Percentiles rank a stretch among this genome's conserved stretches.
phyloP scores from a whole-genome alignment of 1,284 basidiomycete species.

The Termitomyces sp. region DNA sequence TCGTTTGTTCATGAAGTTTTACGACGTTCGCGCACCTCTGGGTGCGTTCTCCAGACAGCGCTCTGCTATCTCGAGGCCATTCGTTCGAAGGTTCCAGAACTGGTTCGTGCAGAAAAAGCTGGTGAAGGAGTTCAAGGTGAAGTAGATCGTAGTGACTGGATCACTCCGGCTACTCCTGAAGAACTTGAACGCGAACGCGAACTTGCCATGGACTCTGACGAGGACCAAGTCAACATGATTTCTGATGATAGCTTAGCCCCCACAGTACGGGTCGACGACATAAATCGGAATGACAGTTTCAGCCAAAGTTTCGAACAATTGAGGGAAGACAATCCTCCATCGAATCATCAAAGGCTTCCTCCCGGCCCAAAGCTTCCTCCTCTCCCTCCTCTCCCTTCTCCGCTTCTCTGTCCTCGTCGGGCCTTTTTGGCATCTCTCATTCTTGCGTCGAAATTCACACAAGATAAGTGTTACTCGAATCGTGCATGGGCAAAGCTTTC shows the following conservation, averaged over 20 bases:
- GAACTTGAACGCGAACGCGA: slow-evolving; percentile 33
- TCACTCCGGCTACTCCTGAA: slow-evolving; percentile 40
- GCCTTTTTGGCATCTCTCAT: slow-evolving; percentile 87
- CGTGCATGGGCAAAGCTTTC: slow-evolving; percentile 87
- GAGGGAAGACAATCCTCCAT: background rate
- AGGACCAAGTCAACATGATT: slow-evolving; percentile 3
- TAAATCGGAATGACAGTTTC: slow-evolving; percentile 9
- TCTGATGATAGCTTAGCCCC: slow-evolving; percentile 27
- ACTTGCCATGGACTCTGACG: slow-evolving; percentile 9
- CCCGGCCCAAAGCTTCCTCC: slow-evolving; percentile 4
- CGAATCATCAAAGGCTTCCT: background rate
- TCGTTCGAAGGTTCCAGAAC: slow-evolving; percentile 56
- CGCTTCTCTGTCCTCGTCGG: slow-evolving; percentile 80
- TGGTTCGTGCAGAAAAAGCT: slow-evolving; percentile 45
- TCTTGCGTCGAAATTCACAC: slow-evolving; percentile 86
- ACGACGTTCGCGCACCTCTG: slow-evolving; percentile 69
- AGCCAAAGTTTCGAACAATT: background rate
- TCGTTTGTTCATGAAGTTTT: slow-evolving; percentile 76
- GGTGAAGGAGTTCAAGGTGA: slow-evolving; percentile 35
- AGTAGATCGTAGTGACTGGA: slow-evolving; percentile 37
- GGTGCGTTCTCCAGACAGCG: slow-evolving; percentile 70
- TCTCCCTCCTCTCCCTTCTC: slow-evolving; percentile 56
- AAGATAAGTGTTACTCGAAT: slow-evolving; percentile 91
- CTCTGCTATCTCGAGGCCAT: slow-evolving; percentile 76
- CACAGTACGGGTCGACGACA: slow-evolving; percentile 35